These are phyloP conservation scores for Saturnispora hagleri DNA, from an alignment of 805 yeast genomes.

Conservation along the genomic window DNA sequence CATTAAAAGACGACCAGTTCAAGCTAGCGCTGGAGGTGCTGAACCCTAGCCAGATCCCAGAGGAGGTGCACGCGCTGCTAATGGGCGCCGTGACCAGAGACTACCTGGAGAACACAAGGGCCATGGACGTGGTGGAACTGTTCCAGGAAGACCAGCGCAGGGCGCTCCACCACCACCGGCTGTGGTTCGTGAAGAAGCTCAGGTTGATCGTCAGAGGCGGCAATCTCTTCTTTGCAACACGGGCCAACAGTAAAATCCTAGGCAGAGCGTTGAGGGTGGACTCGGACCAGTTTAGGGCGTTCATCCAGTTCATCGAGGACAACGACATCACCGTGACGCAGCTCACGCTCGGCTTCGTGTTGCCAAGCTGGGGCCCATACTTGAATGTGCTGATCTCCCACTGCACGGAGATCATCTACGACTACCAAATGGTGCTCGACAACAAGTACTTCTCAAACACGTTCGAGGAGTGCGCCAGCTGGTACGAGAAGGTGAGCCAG, in stretches of 20 bases:
- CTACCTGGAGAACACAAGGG: not conserved
- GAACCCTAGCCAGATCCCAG: not conserved
- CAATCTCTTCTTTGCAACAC: not conserved
- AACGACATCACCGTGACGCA: not conserved
- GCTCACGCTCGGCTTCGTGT: slow-evolving; percentile 3
- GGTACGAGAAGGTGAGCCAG: slow-evolving; percentile 1
- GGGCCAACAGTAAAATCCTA: not conserved
- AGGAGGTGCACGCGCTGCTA: not conserved
- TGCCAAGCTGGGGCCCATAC: not conserved
- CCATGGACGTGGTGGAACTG: slow-evolving; percentile 1
- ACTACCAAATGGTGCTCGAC: slow-evolving; percentile 1
- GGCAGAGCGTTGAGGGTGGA: slow-evolving; percentile 1
- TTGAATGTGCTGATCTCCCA: not conserved
- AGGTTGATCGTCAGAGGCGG: slow-evolving; percentile 1
- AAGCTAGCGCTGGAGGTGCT: not conserved
- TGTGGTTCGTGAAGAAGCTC: not conserved
- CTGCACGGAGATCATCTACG: slow-evolving; percentile 1
- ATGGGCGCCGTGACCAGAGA: not conserved
- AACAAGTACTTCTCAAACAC: not conserved
- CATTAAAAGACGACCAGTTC: not conserved
- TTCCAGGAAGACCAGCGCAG: not conserved
- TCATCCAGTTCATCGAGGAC: not conserved
- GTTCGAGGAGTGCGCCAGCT: not conserved
- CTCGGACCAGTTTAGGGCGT: not conserved
- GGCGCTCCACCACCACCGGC: not conserved